These are phyloP conservation scores for Pseudopithomyces chartarum DNA, from an alignment of 2,329 filamentous ascomycete species.

Conservation along the genomic window DNA sequence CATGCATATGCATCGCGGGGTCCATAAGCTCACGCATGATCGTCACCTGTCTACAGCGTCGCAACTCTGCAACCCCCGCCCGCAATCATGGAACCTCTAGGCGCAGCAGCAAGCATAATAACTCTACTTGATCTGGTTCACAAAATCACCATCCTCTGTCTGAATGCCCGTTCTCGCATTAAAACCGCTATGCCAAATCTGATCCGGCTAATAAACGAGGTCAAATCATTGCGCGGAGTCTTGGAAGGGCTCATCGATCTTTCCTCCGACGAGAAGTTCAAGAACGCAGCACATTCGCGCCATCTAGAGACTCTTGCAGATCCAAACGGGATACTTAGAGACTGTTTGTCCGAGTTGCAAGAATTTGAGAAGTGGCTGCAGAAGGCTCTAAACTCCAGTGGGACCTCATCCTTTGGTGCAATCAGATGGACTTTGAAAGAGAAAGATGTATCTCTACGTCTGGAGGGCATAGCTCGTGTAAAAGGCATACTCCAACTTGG, in stretches of 20 bases:
- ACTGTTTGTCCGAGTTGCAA: constrained; percentile 2
- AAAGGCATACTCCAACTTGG: constrained; percentile 8
- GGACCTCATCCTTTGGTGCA: neutral
- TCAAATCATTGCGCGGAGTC: neutral
- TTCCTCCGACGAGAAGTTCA: neutral
- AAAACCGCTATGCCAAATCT: neutral
- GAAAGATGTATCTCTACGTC: constrained; percentile 4
- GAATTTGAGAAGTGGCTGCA: neutral
- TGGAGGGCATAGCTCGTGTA: neutral
- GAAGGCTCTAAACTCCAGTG: neutral
- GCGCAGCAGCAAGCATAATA: neutral
- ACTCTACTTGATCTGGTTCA: neutral
- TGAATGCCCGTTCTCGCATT: neutral
- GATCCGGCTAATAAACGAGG: neutral
- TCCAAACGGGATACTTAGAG: neutral
- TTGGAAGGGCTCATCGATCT: neutral
- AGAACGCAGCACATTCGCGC: neutral
- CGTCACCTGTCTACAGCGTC: neutral
- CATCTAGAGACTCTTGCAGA: neutral
- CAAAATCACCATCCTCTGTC: neutral
- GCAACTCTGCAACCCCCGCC: neutral
- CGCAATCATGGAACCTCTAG: neutral
- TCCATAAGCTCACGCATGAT: neutral
- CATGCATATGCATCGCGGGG: neutral
- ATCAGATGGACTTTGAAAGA: constrained; percentile 7